Base-by-base conservation (phyloP, 257 asterid genomes). In the Mitragyna speciosa region DNA sequence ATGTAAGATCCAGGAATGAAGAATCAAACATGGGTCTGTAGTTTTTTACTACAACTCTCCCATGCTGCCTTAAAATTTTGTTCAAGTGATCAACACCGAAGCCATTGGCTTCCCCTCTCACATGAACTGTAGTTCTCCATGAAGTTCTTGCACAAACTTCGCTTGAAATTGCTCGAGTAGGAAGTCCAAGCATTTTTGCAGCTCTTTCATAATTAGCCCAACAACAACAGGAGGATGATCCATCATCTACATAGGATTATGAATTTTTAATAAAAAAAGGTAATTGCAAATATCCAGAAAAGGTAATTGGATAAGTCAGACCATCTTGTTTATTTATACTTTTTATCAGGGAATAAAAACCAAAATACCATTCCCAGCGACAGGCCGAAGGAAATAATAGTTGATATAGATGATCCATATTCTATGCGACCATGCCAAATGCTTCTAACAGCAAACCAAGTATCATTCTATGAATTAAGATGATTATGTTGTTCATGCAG, bases 191-290 rank as follows among this genome's bases (percentile, higher is more conserved):
- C 78, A 95, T 82, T 63, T 87, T 78, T 49, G 89, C 94, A 86
- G 97, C 94, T 26, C 49, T 86, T 70, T 90, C 90, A 20, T 87
- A 74, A 82, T 90, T 87, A 10, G 88, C 89, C 99, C 98, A 95
- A 85, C 97, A 90, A 81, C 97, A 93, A 82, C 93, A 92, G 22
- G 86, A 80, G 74, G 92, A 83, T 72, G 98, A 90, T 33, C 97
- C 99, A 63, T 92, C 94, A 87, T 93, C 99, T 92, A 66, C 76
- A 82, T 56, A 82, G 66, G 74, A 70, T 84, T 77, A 69, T n/a
- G 16, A 43, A 6, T 41, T 70, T 20, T 54, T 19, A 4, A 7
- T 5, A 54, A 54, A 19, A 54, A 54, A 54, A 20, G 14, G 56
- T 12, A 49, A 52, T 52, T 52, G 59, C 59, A 52, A 17, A 52